phyloP scores from a whole-genome alignment of 1,139 yeast genomes.

The Geotrichum phurueaensis region DNA sequence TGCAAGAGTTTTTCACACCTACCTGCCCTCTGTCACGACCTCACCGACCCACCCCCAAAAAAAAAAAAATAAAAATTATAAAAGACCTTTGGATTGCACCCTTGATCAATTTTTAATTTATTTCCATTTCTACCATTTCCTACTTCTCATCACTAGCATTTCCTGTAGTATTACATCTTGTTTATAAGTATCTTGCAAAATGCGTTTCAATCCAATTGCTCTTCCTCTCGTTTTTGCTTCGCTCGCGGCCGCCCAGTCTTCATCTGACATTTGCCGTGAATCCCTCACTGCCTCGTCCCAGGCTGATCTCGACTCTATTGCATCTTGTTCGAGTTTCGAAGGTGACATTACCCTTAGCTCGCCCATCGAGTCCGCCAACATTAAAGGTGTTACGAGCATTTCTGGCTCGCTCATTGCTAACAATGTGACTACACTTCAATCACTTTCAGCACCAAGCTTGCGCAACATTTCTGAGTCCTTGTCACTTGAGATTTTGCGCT shows the following conservation, averaged over 20 bases:
- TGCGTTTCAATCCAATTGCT: constrained; percentile 1
- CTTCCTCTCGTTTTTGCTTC: constrained; percentile 7
- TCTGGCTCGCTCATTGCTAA: constrained; percentile 66
- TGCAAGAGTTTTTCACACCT: background rate
- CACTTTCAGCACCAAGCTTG: constrained; percentile 73
- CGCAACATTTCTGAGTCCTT: constrained; percentile 68
- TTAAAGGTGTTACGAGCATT: constrained; percentile 56
- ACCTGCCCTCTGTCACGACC: background rate
- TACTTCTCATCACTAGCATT: background rate
- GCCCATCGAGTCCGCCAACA: constrained; percentile 43
- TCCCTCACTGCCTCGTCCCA: constrained; percentile 49
- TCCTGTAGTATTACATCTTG: background rate
- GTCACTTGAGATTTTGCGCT: constrained; percentile 56
- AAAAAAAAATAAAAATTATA: background rate
- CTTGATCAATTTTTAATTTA: background rate
- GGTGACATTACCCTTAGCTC: constrained; percentile 68
- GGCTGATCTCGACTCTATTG: constrained; percentile 64
- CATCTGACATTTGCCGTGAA: constrained; percentile 22
- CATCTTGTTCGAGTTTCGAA: constrained; percentile 70
- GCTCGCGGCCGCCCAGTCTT: background rate
- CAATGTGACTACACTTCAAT: constrained; percentile 57
- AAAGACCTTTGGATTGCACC: background rate
- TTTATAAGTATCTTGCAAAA: background rate
- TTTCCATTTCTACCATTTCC: background rate
- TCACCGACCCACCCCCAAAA: background rate